Evolutionary conservation across 768 basidiomycete genomes (phyloP), one percentile per base, ranked within the genome.

Genomic region (Boletus eberwhitei): DNA sequence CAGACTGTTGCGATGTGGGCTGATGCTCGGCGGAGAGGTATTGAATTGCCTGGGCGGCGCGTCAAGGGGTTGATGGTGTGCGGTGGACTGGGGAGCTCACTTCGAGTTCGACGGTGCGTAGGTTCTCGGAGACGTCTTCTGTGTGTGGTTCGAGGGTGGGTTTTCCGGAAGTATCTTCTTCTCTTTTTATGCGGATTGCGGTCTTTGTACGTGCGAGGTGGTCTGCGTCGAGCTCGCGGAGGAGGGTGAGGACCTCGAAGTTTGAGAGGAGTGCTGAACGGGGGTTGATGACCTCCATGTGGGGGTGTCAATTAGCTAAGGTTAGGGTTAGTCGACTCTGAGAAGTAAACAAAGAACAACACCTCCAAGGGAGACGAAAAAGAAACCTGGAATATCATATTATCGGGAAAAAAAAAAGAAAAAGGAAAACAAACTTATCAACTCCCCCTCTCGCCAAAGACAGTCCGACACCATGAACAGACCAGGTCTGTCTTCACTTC

Each of bases 191-290:
- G 54, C 87, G 82, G 0, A 86, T 64, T 1, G 87, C 86, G 5
- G 85, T 80, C 66, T 86, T 88, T 42, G 86, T 78, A 36, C 85
- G 83, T 1, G 83, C 76, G 39, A 88, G 69, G 67, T 91, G 85
- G 60, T 92, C 87, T 14, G 72, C 74, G 67, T 93, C 88, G 38
- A 91, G 85, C 52, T 88, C 82, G 29, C 84, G 81, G 48, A 97
- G 80, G 50, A 94, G 80, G 17, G 79, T 64, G 43, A 95, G 75
- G 55, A 97, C 93, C 70, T 98, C 95, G 63, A 78, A 83, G 71
- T 97, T 96, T 32, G 92, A 88, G 16, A 98, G 80, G 50, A 96
- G 82, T n/a, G 90, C 84, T 16, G 88, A 76, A 48, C 88, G 82
- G 12, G 84, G 65, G 57, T 87, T 84, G 46, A 67, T 2, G 58